Evolutionary conservation across 108 stramenopile species (phyloP), one percentile per base, ranked within the genome.

Genomic region (Nitzschia palea): DNA sequence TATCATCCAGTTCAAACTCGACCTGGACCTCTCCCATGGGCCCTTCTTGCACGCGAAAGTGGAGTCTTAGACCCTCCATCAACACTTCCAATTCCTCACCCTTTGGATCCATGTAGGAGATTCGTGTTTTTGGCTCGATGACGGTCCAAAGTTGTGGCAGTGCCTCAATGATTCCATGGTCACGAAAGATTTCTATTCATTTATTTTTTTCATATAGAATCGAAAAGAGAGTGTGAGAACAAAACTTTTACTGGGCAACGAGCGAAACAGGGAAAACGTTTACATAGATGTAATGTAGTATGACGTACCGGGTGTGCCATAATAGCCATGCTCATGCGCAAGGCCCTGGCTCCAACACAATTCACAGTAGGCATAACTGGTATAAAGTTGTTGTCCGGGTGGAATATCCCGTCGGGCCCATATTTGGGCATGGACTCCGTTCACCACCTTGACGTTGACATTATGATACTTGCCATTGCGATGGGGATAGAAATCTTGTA

Each of bases 131-230:
- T 10, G 23, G 44, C 36, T 59, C 45, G 30, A 14, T 51, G 27
- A 70, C 37, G 10, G n/a, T 44, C 75, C 75, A 80, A 8, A 35
- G n/a, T 54, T 77, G 80, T 4, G 80, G 80, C n/a, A 43, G 32
- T 3, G 65, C 26, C 31, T 80, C 80, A 23, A 80, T 62, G 35
- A 77, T 65, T 12, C 80, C 80, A 48, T 77, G 73, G 33, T 80
- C 80, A 31, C 80, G 75, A 36, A 80, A 63, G 35, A 80, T 44
- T 27, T 73, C 62, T 63, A 36, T 9, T 9, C 10, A 48, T 31
- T 48, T n/a, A n/a, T n/a, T n/a, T n/a, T n/a, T n/a, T n/a, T n/a
- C n/a, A n/a, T n/a, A n/a, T n/a, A n/a, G n/a, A n/a, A n/a, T n/a
- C n/a, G n/a, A n/a, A n/a, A n/a, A n/a, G n/a, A n/a, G n/a, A n/a